Percentiles rank a stretch among this genome's conserved stretches.
Conservation (phyloP, 2,329 filamentous ascomycete species). For the Coniella lustricola region DNA sequence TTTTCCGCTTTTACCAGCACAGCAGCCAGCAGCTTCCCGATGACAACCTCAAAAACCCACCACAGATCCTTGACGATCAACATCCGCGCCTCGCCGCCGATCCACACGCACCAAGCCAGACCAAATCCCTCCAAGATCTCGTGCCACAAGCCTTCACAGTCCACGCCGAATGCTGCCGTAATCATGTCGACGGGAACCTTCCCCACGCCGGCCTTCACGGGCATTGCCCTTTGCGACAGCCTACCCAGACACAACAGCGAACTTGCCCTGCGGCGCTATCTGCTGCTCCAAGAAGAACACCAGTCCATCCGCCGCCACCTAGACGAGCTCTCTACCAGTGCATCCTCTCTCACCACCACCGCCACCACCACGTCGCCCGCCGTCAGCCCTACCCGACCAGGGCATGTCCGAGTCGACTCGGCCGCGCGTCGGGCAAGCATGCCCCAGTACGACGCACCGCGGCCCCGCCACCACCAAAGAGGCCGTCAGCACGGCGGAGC, state of each 20-base stretch:
- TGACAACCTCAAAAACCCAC: slow-evolving; percentile 14
- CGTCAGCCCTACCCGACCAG: slow-evolving; percentile 7
- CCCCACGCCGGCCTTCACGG: neutral
- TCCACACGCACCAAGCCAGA: neutral
- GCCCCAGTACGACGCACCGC: slow-evolving; percentile 16
- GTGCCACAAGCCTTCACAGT: slow-evolving; percentile 12
- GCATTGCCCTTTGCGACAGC: slow-evolving; percentile 6
- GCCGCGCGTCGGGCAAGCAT: slow-evolving; percentile 15
- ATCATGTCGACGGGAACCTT: slow-evolving; percentile 6
- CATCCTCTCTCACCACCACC: slow-evolving; percentile 28
- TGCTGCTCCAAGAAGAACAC: slow-evolving; percentile 47
- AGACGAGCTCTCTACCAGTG: slow-evolving; percentile 38
- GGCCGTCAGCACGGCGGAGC: slow-evolving; percentile 26
- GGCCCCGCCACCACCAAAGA: slow-evolving; percentile 20
- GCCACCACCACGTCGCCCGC: slow-evolving; percentile 31
- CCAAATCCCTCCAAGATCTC: slow-evolving; percentile 3
- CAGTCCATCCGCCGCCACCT: slow-evolving; percentile 45
- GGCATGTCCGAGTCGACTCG: slow-evolving; percentile 14
- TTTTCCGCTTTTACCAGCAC: neutral
- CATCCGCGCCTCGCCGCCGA: slow-evolving; percentile 9
- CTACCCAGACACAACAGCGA: slow-evolving; percentile 31
- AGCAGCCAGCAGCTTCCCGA: slow-evolving; percentile 4
- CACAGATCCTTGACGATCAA: slow-evolving; percentile 16
- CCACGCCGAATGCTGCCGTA: slow-evolving; percentile 11
- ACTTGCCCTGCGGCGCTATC: slow-evolving; percentile 47